These are phyloP conservation scores for Fraxinus sp. DNA, from an alignment of 305 asterid species.

Conservation along the genomic window DNA sequence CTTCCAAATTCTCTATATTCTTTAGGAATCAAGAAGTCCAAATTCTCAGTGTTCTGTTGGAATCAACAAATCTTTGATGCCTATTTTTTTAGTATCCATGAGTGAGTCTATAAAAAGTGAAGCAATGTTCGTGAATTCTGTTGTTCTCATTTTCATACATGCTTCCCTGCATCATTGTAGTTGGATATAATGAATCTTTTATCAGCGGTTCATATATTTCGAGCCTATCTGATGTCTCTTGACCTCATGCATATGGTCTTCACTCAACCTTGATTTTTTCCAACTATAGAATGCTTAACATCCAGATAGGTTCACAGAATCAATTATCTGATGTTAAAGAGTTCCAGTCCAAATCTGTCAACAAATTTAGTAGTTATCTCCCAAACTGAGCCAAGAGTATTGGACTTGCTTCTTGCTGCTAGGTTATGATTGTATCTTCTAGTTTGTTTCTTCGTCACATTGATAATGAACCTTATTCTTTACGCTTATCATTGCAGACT, in stretches of 20 bases:
- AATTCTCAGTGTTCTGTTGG: not conserved
- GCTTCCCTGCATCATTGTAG: constrained; percentile 1
- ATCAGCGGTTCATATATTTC: not conserved
- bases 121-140: not conserved
- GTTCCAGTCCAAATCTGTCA: not conserved
- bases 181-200: not conserved
- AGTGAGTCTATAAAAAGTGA: not conserved
- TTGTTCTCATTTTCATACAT: not conserved
- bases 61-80: not conserved
- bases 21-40: not conserved
- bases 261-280: constrained; percentile 6
- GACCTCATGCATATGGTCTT: not conserved
- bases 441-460: constrained; percentile 5
- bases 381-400: not conserved
- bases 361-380: not conserved
- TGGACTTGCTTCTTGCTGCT: constrained; percentile 12
- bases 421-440: not conserved
- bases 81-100: not conserved
- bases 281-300: not conserved
- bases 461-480: not conserved
- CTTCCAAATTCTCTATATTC: not conserved
- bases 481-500: constrained; percentile 35
- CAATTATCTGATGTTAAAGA: constrained; percentile 2
- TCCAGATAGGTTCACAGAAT: not conserved
- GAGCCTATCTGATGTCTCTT: not conserved